Evolutionary conservation across 2,329 filamentous ascomycete genomes (phyloP).

Genomic region (Rutstroemia sydowiana): DNA sequence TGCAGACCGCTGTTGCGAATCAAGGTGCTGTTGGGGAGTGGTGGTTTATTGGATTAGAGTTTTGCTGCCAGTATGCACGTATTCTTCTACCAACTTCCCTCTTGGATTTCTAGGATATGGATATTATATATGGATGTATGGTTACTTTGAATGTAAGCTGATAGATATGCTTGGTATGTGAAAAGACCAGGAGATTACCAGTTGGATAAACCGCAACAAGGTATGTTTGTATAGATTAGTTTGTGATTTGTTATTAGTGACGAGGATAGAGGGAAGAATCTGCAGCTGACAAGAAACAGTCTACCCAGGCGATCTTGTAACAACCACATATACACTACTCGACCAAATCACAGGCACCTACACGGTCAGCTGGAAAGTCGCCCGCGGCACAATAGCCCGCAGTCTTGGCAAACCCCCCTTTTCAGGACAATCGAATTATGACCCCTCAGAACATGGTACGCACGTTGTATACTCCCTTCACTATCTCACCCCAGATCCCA

Average conservation of each 20-base stretch:
- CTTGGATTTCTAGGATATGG: neutral
- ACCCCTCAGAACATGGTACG: too few relatives aligned
- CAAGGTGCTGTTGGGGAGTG: conserved; percentile 1
- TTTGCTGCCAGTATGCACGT: too few relatives aligned
- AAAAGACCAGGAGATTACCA: too few relatives aligned
- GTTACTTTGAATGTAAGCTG: too few relatives aligned
- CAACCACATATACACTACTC: neutral
- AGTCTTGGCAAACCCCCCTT: neutral
- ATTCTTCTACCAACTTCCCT: neutral
- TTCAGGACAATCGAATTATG: neutral
- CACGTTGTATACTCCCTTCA: too few relatives aligned
- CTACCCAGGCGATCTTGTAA: neutral
- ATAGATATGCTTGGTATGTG: too few relatives aligned
- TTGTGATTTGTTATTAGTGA: neutral
- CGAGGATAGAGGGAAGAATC: neutral
- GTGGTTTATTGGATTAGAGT: conserved; percentile 2
- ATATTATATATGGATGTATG: too few relatives aligned
- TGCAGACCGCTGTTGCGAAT: neutral
- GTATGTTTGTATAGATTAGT: neutral
- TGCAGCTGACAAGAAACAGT: neutral
- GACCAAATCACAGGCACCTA: neutral
- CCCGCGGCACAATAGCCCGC: neutral
- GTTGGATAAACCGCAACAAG: too few relatives aligned
- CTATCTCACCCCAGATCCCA: too few relatives aligned
- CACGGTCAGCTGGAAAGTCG: neutral